A percentile compares a stretch with the other conserved stretches of the same genome.
Conservation (phyloP, 148 eudicot species). For the Fagopyrum homotropicum region DNA sequence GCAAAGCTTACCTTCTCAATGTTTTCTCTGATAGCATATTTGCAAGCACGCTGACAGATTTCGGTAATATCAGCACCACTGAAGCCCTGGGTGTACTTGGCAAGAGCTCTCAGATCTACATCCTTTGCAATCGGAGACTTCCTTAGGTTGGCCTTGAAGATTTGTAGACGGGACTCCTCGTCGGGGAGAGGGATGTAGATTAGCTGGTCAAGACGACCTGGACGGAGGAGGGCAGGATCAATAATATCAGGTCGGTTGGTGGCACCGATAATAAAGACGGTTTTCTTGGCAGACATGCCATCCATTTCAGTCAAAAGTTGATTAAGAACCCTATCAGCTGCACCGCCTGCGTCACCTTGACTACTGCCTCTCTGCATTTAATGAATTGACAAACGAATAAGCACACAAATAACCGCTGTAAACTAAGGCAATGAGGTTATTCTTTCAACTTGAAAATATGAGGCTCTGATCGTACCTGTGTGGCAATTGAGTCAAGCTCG, state of each 20-base stretch:
- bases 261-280: conserved; percentile 86
- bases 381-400: neutral
- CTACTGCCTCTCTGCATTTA: conserved; percentile 72
- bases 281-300: conserved; percentile 90
- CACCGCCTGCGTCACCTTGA: conserved; percentile 88
- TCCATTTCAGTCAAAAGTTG: conserved; percentile 93
- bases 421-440: neutral
- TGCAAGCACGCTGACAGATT: conserved; percentile 95
- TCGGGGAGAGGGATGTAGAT: conserved; percentile 90
- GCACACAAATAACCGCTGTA: neutral
- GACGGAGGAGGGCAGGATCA: conserved; percentile 79
- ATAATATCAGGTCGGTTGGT: conserved; percentile 90
- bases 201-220: conserved; percentile 88
- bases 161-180: conserved; percentile 77
- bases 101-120: conserved; percentile 72
- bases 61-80: conserved; percentile 95
- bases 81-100: conserved; percentile 89
- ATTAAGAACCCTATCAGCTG: conserved; percentile 84
- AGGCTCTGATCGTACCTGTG: conserved; percentile 43
- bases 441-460: neutral
- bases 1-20: conserved; percentile 55
- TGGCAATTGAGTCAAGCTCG: conserved; percentile 88
- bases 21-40: conserved; percentile 81
- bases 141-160: conserved; percentile 73
- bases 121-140: conserved; percentile 88